These are phyloP conservation scores for Penicillium canescens DNA, from an alignment of 495 filamentous ascomycete genomes.

Conservation along the genomic window DNA sequence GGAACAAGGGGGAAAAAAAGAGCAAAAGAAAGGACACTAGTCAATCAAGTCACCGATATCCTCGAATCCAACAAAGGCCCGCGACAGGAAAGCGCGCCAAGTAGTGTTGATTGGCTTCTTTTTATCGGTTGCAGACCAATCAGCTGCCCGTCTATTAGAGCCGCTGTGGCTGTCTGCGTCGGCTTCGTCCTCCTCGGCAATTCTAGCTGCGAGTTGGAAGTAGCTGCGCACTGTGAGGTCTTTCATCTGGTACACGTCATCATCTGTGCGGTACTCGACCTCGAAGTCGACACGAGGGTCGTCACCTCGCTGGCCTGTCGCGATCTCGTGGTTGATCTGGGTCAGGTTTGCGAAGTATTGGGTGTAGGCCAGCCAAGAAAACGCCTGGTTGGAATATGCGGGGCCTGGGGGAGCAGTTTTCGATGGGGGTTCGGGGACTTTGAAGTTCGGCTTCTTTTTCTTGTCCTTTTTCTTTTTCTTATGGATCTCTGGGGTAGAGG, in stretches of 20 bases:
- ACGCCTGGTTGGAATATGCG: constrained; percentile 83
- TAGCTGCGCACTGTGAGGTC: constrained; percentile 87
- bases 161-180: constrained; percentile 16
- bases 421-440: constrained; percentile 70
- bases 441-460: constrained; percentile 60
- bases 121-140: constrained; percentile 33
- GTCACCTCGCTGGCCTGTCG: constrained; percentile 20
- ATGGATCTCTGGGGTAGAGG: constrained; percentile 8
- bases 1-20: constrained; percentile 6
- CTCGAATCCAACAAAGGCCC: constrained; percentile 78
- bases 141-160: constrained; percentile 9
- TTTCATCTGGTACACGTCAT: constrained; percentile 70
- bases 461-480: constrained; percentile 54
- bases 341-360: constrained; percentile 97
- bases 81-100: constrained; percentile 75
- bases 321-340: constrained; percentile 69
- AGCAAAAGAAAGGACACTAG: constrained; percentile 6
- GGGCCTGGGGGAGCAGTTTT: constrained; percentile 77
- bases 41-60: constrained; percentile 57
- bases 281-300: constrained; percentile 71
- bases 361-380: constrained; percentile 74
- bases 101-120: constrained; percentile 48
- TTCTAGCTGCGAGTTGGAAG: constrained; percentile 73
- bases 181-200: constrained; percentile 57
- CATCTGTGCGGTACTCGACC: constrained; percentile 83